Conservation (phyloP, 2,329 filamentous ascomycete genomes). For the Fonsecaea pedrosoi region DNA sequence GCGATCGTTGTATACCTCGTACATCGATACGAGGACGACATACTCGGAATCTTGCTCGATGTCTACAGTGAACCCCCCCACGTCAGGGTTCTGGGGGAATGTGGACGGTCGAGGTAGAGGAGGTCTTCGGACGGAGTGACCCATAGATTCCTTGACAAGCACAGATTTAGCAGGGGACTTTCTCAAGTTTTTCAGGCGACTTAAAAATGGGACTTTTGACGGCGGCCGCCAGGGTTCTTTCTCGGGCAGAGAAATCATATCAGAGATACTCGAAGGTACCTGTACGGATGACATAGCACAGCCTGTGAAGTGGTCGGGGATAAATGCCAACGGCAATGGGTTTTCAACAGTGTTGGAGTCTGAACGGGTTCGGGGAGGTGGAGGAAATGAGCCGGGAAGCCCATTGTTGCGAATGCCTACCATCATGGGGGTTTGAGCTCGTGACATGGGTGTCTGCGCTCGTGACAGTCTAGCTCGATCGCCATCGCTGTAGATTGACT, state of each 20-base stretch:
- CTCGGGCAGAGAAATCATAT: constrained; percentile 18
- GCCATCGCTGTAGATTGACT: constrained; percentile 73
- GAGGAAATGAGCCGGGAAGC: constrained; percentile 40
- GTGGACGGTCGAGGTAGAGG: constrained; percentile 72
- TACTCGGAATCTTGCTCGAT: constrained; percentile 77
- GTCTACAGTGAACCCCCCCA: constrained; percentile 71
- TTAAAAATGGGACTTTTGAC: constrained; percentile 45
- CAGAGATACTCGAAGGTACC: constrained; percentile 17
- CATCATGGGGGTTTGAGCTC: constrained; percentile 53
- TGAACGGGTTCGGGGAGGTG: constrained; percentile 17
- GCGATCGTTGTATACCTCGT: constrained; percentile 97
- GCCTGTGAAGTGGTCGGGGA: constrained; percentile 21
- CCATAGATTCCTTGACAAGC: constrained; percentile 59
- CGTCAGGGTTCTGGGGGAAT: constrained; percentile 75
- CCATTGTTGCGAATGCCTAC: constrained; percentile 50
- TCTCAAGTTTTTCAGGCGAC: constrained; percentile 39
- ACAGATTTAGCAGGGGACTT: constrained; percentile 42
- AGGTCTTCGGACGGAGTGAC: constrained; percentile 63
- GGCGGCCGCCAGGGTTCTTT: constrained; percentile 35
- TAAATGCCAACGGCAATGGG: constrained; percentile 7
- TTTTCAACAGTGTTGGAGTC: neutral
- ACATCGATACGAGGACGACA: constrained; percentile 92
- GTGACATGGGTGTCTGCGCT: constrained; percentile 70
- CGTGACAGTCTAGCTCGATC: constrained; percentile 67
- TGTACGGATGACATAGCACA: constrained; percentile 11